A percentile compares a stretch with the other conserved stretches of the same genome.
These are phyloP conservation scores for Mortierella sp. DNA, from an alignment of 371 early-diverging fungal genomes.

Conservation along the genomic window DNA sequence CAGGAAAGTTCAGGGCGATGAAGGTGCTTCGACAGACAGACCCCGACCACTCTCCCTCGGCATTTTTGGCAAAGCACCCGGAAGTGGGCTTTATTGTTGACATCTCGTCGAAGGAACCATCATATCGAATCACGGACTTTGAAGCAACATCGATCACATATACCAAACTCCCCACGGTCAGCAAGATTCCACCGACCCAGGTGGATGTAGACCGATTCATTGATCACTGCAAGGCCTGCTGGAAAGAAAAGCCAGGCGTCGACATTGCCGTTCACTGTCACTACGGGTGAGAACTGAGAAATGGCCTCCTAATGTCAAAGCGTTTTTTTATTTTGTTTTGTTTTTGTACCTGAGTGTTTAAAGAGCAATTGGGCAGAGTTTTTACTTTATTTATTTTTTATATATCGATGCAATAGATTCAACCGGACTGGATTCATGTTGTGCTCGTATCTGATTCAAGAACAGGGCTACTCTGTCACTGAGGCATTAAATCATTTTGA, in stretches of 20 bases:
- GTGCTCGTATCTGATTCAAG: constrained; percentile 78
- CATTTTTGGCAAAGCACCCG: constrained; percentile 72
- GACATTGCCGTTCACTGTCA: constrained; percentile 85
- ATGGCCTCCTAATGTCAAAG: too few relatives aligned
- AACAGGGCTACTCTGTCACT: constrained; percentile 67
- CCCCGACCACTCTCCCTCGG: constrained; percentile 72
- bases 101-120: constrained; percentile 67
- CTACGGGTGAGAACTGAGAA: constrained; percentile 66
- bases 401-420: constrained; percentile 57
- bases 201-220: constrained; percentile 73
- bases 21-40: constrained; percentile 81
- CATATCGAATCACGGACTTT: constrained; percentile 75
- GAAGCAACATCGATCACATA: constrained; percentile 71
- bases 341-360: background rate
- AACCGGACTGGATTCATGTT: constrained; percentile 82
- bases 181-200: constrained; percentile 77
- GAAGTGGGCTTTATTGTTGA: constrained; percentile 64
- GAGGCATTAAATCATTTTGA: constrained; percentile 75
- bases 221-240: constrained; percentile 64
- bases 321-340: background rate
- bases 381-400: background rate
- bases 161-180: constrained; percentile 74
- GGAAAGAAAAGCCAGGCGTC: constrained; percentile 70
- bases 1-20: constrained; percentile 72
- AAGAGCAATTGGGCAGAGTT: background rate